phyloP scores from a whole-genome alignment of 495 filamentous ascomycete genomes.

The Penicillium coprophilum region DNA sequence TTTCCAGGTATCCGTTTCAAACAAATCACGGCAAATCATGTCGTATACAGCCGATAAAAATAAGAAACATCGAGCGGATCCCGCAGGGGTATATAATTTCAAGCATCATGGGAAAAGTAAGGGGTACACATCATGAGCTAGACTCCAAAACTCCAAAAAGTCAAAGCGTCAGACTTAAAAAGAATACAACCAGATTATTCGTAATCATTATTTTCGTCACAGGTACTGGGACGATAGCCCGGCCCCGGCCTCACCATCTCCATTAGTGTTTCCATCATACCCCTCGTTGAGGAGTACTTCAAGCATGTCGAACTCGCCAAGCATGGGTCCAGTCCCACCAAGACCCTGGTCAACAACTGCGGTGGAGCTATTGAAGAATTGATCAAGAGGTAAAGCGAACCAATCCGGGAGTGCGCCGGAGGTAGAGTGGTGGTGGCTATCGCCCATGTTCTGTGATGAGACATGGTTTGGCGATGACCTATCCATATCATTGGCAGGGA shows the following conservation, averaged over 20 bases:
- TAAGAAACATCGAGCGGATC: slow-evolving; percentile 18
- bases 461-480: slow-evolving; percentile 29
- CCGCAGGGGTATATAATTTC: slow-evolving; percentile 29
- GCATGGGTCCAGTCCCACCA: slow-evolving; percentile 48
- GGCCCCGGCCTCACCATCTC: slow-evolving; percentile 25
- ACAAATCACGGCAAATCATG: slow-evolving; percentile 12
- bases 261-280: slow-evolving; percentile 37
- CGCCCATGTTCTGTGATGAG: slow-evolving; percentile 35
- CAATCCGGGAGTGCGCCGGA: slow-evolving; percentile 44
- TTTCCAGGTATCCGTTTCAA: slow-evolving; percentile 14
- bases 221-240: slow-evolving; percentile 28
- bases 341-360: slow-evolving; percentile 50
- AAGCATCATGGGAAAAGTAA: neutral
- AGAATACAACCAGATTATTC: neutral
- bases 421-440: slow-evolving; percentile 28
- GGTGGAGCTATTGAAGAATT: slow-evolving; percentile 53
- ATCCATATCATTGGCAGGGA: slow-evolving; percentile 34
- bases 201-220: slow-evolving; percentile 10
- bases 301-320: slow-evolving; percentile 51
- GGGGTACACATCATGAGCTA: slow-evolving; percentile 1
- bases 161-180: neutral
- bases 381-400: slow-evolving; percentile 49
- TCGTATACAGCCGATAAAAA: slow-evolving; percentile 1
- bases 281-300: slow-evolving; percentile 49
- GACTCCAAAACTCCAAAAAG: neutral